Conservation (phyloP, 106 monocot genomes). For the Ottelia alismoides region DNA sequence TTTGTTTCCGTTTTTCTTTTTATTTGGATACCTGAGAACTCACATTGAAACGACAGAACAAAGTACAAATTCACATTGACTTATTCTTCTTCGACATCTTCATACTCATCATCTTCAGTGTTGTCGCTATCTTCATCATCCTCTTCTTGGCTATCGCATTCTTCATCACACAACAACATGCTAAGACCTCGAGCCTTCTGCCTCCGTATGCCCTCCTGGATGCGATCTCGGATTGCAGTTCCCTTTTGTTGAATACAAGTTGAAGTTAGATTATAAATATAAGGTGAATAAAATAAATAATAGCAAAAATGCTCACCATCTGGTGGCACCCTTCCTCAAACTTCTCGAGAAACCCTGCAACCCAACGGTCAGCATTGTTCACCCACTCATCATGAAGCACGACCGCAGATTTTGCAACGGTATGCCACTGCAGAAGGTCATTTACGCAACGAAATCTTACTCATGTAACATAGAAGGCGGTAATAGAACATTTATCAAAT, state of each 20-base stretch:
- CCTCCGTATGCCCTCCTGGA: background rate
- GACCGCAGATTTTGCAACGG: slow-evolving; percentile 36
- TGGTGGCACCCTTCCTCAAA: slow-evolving; percentile 70
- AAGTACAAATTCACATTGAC: too few relatives aligned
- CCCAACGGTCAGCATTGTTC: slow-evolving; percentile 77
- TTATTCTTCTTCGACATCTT: too few relatives aligned
- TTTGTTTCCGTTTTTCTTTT: too few relatives aligned
- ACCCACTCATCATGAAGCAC: slow-evolving; percentile 71
- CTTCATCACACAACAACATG: background rate
- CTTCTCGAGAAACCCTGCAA: slow-evolving; percentile 69
- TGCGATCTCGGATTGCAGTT: background rate
- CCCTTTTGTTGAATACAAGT: background rate
- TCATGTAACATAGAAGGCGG: too few relatives aligned
- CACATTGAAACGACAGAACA: too few relatives aligned
- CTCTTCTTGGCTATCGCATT: background rate
- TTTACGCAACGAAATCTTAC: too few relatives aligned
- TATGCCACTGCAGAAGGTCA: slow-evolving; percentile 23
- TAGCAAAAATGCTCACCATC: slow-evolving; percentile 28
- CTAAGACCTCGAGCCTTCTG: background rate
- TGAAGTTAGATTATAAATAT: background rate
- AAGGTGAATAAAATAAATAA: background rate
- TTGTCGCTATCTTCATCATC: background rate
- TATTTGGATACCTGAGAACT: too few relatives aligned
- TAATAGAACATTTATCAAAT: too few relatives aligned
- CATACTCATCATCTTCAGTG: too few relatives aligned